These are phyloP conservation scores for Penicillium arizonense DNA, from an alignment of 495 filamentous ascomycete genomes.

Conservation along the genomic window DNA sequence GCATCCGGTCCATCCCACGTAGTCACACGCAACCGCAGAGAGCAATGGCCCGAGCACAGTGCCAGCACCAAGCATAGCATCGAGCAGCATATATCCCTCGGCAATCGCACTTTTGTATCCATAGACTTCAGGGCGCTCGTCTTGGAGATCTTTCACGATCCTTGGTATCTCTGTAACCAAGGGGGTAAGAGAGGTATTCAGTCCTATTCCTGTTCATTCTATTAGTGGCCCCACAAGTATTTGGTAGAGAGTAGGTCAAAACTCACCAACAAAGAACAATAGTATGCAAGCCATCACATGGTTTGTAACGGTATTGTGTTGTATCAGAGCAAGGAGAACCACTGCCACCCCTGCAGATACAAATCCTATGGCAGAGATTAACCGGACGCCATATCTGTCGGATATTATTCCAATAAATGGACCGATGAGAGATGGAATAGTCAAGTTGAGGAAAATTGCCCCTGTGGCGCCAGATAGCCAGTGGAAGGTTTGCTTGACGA, in stretches of 20 bases:
- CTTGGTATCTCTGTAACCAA: conserved; percentile 5
- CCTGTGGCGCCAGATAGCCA: conserved; percentile 6
- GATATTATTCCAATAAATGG: conserved; percentile 5
- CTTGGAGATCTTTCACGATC: not conserved
- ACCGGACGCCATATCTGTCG: not conserved
- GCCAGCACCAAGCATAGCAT: not conserved
- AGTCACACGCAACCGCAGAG: not conserved
- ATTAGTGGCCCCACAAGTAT: not conserved
- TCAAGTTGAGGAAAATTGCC: conserved; percentile 3
- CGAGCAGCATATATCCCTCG: conserved; percentile 8
- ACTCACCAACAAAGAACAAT: conserved; percentile 1
- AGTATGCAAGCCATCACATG: not conserved
- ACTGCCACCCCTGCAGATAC: not conserved
- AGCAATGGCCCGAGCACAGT: conserved; percentile 2
- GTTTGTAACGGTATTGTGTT: not conserved
- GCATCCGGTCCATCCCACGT: conserved; percentile 2
- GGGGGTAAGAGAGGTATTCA: conserved; percentile 2
- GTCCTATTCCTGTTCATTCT: not conserved
- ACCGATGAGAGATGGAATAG: conserved; percentile 2
- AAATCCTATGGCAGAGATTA: not conserved
- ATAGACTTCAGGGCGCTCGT: conserved; percentile 1
- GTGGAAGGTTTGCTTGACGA: conserved; percentile 4
- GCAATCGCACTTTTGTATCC: not conserved
- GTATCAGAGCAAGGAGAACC: not conserved
- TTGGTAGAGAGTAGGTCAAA: too few relatives aligned